phyloP scores from a whole-genome alignment of 2,329 filamentous ascomycete genomes.

The Colletotrichum sp. region DNA sequence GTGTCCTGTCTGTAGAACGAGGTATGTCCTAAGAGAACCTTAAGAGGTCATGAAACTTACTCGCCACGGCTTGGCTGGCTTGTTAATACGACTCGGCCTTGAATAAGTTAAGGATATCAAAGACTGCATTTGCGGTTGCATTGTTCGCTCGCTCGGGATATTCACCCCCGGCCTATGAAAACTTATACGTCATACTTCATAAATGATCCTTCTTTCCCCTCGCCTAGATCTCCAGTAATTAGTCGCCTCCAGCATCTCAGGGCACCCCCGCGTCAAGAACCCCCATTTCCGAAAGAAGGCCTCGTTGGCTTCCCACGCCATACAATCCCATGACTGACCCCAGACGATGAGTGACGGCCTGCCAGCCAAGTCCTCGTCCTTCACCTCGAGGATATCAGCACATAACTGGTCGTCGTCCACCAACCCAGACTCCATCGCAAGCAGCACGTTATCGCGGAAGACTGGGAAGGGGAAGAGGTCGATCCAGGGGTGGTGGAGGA shows the following conservation, averaged over 20 bases:
- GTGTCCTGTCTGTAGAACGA: neutral
- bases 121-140: neutral
- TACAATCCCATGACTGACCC: slow-evolving; percentile 32
- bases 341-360: neutral
- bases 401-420: neutral
- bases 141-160: neutral
- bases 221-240: slow-evolving; percentile 24
- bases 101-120: neutral
- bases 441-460: neutral
- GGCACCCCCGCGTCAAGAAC: slow-evolving; percentile 38
- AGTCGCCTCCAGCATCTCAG: slow-evolving; percentile 38
- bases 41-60: neutral
- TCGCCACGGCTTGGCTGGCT: neutral
- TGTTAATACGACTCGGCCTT: neutral
- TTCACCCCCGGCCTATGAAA: neutral
- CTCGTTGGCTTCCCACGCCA: slow-evolving; percentile 51
- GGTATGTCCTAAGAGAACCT: accelerated
- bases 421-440: neutral
- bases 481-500: neutral
- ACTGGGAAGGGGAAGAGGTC: neutral
- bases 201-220: neutral
- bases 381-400: neutral
- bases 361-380: neutral
- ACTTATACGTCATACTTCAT: neutral
- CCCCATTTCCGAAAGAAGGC: slow-evolving; percentile 50